Conservation (phyloP, 2,329 filamentous ascomycete genomes). For the Diplodia intermedia region DNA sequence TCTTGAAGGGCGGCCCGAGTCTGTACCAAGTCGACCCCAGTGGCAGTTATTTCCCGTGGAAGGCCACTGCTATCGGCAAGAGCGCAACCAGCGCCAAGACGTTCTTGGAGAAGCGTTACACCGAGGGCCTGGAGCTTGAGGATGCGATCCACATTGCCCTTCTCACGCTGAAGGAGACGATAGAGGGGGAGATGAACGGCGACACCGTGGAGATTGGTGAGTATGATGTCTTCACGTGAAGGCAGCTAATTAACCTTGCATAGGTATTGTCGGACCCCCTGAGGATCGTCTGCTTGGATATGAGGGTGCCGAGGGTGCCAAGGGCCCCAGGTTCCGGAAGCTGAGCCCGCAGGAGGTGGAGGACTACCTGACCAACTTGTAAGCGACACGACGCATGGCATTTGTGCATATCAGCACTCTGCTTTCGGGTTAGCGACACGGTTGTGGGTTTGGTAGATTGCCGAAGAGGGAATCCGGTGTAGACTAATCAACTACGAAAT, state of each 20-base stretch:
- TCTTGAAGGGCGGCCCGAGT: constrained; percentile 94
- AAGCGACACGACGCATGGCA: constrained; percentile 2
- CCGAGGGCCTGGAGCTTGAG: constrained; percentile 93
- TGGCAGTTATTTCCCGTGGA: constrained; percentile 99
- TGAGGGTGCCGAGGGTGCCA: constrained; percentile 84
- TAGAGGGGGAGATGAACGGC: constrained; percentile 98
- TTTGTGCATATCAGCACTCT: constrained; percentile 31
- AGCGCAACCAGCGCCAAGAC: constrained; percentile 98
- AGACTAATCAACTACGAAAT: constrained; percentile 32
- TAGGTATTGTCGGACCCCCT: constrained; percentile 92
- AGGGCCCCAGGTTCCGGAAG: constrained; percentile 89
- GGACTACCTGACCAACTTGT: constrained; percentile 99
- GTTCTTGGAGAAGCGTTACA: constrained; percentile 98
- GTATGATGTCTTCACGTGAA: constrained; percentile 42
- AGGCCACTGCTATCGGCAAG: constrained; percentile 98
- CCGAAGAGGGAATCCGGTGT: constrained; percentile 23
- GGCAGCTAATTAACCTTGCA: constrained; percentile 36
- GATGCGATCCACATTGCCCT: constrained; percentile 98
- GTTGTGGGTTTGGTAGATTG: constrained; percentile 23
- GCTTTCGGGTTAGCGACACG: constrained; percentile 28
- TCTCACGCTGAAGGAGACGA: constrained; percentile 97
- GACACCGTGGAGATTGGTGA: constrained; percentile 97
- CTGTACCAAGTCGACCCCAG: constrained; percentile 99
- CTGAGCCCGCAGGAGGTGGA: constrained; percentile 97
- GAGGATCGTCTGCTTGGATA: constrained; percentile 91